Base-by-base conservation (phyloP, 805 yeast species). In the Zygosaccharomyces bailii region DNA sequence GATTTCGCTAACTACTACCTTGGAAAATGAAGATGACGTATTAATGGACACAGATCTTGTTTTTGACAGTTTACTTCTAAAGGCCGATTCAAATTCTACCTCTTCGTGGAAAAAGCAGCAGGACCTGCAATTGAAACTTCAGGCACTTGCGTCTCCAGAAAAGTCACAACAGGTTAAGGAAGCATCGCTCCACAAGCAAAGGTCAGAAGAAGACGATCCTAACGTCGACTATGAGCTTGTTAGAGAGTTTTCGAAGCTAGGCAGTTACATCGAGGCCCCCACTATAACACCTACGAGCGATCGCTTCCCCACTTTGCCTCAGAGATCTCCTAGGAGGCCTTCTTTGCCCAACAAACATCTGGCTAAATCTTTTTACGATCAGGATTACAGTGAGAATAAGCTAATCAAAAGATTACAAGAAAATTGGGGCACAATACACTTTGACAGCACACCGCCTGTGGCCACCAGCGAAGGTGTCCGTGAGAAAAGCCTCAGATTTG, bases 31-130 rank as follows among this genome's bases (percentile, higher is more conserved):
- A 5, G 51, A 57, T 30, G 56, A 53, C 17, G 42, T 46, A 17
- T 42, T 61, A 8, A 48, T 61, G 55, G 66, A 62, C 37, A 54
- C 60, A 16, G 64, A 60, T 45, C 38, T 55, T 24, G 56, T 60
- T 4, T 62, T 62, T 44, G 64, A 61, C 45, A 53, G 52, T 42
- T 37, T 62, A 5, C 47, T 62, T n/a, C 45, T 56, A 9, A 56
- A 58, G 40, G 50, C 55, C 7, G 51, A 58, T 20, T 45, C 45
- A 18, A 41, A 36, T 13, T 44, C 44, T 9, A 35, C 39, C 4
- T 34, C 45, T n/a, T 27, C 35, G n/a, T 34, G 40, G 33, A 45
- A 44, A 27, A 50, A 42, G 39, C 53, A 48, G 32, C 38, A 25
- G 23, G 53, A 47, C 24, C 37, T 42, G 39, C 43, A 41, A 25